A percentile compares a stretch with the other conserved stretches of the same genome.
These are phyloP conservation scores for Talaromyces stipitatus DNA, from an alignment of 495 filamentous ascomycete species.

Conservation along the genomic window DNA sequence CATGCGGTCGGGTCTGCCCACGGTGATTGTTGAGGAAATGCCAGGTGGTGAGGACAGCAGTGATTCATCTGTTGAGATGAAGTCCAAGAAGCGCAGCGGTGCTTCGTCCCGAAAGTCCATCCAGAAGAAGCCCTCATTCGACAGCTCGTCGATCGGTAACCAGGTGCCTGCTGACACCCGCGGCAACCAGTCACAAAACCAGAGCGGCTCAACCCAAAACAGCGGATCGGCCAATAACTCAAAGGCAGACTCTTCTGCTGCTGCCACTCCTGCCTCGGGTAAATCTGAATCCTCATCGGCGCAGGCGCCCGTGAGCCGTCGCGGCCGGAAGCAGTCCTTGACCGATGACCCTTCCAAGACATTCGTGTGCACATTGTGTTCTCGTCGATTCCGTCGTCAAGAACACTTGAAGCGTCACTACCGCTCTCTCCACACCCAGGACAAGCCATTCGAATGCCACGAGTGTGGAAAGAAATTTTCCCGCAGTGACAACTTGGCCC, in stretches of 20 bases:
- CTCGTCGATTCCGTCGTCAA: constrained; percentile 93
- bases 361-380: constrained; percentile 93
- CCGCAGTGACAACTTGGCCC: constrained; percentile 90
- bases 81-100: constrained; percentile 54
- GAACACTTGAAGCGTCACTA: constrained; percentile 99
- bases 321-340: constrained; percentile 95
- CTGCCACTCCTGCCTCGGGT: constrained; percentile 15
- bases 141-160: constrained; percentile 8
- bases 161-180: constrained; percentile 11
- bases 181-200: constrained; percentile 8
- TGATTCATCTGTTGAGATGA: constrained; percentile 35
- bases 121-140: constrained; percentile 14
- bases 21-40: constrained; percentile 29
- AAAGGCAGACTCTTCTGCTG: constrained; percentile 10
- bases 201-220: constrained; percentile 8
- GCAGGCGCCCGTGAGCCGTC: constrained; percentile 69
- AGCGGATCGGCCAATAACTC: constrained; percentile 14
- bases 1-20: constrained; percentile 40
- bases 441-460: constrained; percentile 95
- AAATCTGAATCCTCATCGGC: constrained; percentile 22
- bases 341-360: constrained; percentile 98
- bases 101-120: constrained; percentile 43
- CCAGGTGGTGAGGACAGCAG: constrained; percentile 16
- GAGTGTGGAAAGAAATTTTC: constrained; percentile 99
- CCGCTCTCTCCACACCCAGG: constrained; percentile 93